Base-by-base conservation (phyloP, 257 asterid species). In the Rehmannia glutinosa region DNA sequence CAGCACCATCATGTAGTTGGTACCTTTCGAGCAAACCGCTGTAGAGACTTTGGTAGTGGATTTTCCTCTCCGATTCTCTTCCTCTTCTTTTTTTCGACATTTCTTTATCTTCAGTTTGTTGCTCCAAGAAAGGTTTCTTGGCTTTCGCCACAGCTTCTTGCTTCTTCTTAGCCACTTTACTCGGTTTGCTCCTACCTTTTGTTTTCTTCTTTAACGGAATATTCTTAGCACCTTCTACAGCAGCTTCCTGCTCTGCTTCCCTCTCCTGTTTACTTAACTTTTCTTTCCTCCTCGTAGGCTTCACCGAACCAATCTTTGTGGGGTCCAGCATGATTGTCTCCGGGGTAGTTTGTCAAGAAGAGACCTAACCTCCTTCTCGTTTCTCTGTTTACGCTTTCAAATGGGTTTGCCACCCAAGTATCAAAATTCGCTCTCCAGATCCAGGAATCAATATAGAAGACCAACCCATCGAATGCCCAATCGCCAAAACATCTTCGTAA, bases 281-380 rank as follows among this genome's bases (percentile, higher is more conserved):
- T 50, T 69, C 92, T 68, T 72, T 88, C 84, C 74, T 88, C 79
- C 80, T 73, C 10, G 75, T 25, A 20, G 87, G 72, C 83, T 68
- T 83, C 73, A 91, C 84, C 1, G 95, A 80, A 35, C 99, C 99
- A 46, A 94, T 91, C 82, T 79, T 91, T 3, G 96, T 72, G 0
- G 99, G 99, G 75, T 94, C 92, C 83, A 94, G 64, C 99, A 91
- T 91, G 71, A 94, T 87, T 1, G 99, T 84, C 85, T 91, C 99
- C 0, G 99, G 97, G 97, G 99, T 5, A 94, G 84, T 68, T 94
- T 94, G 64, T 94, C 99, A 12, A 94, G 97, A 69, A 94, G 97
- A 16, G 90, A 64, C 4, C 70, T 85, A 6, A 94, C 83, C 78
- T 91, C 99, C 86, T 84, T 88, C 83, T 94, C 97, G 21, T 82